These are phyloP conservation scores for Globisporangium perplexum DNA, from an alignment of 352 stramenopile genomes.

Conservation along the genomic window DNA sequence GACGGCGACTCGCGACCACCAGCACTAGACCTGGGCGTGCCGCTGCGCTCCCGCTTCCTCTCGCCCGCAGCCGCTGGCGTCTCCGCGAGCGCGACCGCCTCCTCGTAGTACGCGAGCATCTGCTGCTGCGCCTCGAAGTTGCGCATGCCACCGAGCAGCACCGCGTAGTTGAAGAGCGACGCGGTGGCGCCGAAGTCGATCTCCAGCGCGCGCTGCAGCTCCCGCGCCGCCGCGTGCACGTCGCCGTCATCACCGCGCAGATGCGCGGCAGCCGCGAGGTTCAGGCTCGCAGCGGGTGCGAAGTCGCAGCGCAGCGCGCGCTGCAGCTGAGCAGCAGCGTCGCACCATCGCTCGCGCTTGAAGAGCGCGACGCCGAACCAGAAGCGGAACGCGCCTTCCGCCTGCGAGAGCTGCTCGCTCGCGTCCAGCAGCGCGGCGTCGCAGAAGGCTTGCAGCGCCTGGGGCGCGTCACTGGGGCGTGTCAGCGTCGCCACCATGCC, in stretches of 20 bases:
- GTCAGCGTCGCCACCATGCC: constrained; percentile 27
- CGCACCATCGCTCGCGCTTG: constrained; percentile 10
- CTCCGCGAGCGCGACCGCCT: neutral
- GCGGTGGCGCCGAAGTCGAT: constrained; percentile 39
- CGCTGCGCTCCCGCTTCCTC: constrained; percentile 14
- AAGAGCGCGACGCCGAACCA: constrained; percentile 53
- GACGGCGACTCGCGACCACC: neutral
- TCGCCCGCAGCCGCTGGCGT: neutral
- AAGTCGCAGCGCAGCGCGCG: constrained; percentile 43
- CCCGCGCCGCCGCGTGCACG: constrained; percentile 27
- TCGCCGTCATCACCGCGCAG: constrained; percentile 34
- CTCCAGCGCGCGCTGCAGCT: constrained; percentile 51
- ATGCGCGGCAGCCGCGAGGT: constrained; percentile 39
- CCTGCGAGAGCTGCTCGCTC: neutral
- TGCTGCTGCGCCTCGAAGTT: constrained; percentile 46
- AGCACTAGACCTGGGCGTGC: neutral
- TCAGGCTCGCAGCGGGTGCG: constrained; percentile 37
- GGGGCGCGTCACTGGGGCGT: constrained; percentile 10
- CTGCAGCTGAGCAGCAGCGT: constrained; percentile 30
- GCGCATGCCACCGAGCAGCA: constrained; percentile 46
- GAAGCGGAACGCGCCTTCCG: constrained; percentile 29
- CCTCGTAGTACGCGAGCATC: constrained; percentile 44
- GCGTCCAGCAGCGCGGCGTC: neutral
- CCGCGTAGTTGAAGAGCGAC: constrained; percentile 65
- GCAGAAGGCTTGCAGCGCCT: constrained; percentile 26